Evolutionary conservation across 1,139 yeast species (phyloP).

Genomic region (Saccharomyces hybrid): DNA sequence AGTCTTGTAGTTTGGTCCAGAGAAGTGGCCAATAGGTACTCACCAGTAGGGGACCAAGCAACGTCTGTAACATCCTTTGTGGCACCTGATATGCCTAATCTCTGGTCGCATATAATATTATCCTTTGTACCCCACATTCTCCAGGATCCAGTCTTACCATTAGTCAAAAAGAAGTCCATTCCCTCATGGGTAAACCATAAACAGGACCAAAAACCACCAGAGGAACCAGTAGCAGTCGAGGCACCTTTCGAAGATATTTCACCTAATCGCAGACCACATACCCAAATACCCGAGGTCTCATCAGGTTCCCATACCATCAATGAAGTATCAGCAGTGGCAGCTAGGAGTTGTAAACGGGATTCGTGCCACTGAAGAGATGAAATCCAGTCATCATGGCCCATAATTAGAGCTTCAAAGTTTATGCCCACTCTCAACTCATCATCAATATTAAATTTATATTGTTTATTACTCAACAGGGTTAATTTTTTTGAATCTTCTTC

Average conservation of each 20-base stretch:
- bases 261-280: slow-evolving; percentile 73
- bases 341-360: slow-evolving; percentile 50
- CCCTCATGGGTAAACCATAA: slow-evolving; percentile 56
- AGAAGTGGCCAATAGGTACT: slow-evolving; percentile 65
- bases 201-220: slow-evolving; percentile 95
- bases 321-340: slow-evolving; percentile 91
- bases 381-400: slow-evolving; percentile 99
- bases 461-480: slow-evolving; percentile 53
- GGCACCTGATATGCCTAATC: slow-evolving; percentile 69
- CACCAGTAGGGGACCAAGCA: slow-evolving; percentile 67
- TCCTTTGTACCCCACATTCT: slow-evolving; percentile 56
- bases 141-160: slow-evolving; percentile 91
- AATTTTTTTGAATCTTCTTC: slow-evolving; percentile 51
- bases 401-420: slow-evolving; percentile 82
- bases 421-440: slow-evolving; percentile 41
- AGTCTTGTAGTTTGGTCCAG: slow-evolving; percentile 90
- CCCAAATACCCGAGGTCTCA: slow-evolving; percentile 81
- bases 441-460: slow-evolving; percentile 46
- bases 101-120: slow-evolving; percentile 43
- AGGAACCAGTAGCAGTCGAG: slow-evolving; percentile 94
- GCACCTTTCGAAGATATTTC: slow-evolving; percentile 95
- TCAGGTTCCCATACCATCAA: slow-evolving; percentile 95
- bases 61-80: slow-evolving; percentile 68
- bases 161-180: slow-evolving; percentile 54
- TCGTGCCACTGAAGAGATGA: slow-evolving; percentile 81